Percentiles rank a stretch among this genome's conserved stretches.
These are phyloP conservation scores for Mycena metata DNA, from an alignment of 768 basidiomycete genomes.

Conservation along the genomic window DNA sequence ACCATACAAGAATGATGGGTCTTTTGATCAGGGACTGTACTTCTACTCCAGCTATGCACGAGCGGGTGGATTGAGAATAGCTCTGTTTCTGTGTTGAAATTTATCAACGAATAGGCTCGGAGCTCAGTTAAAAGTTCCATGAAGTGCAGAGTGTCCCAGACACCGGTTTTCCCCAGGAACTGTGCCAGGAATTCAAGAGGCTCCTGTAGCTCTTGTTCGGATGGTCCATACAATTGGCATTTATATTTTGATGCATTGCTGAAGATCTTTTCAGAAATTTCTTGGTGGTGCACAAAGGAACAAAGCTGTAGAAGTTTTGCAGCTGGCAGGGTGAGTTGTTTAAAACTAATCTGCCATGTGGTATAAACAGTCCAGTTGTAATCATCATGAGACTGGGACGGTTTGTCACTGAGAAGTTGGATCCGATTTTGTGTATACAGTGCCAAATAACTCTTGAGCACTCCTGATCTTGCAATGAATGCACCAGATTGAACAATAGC, in stretches of 20 bases:
- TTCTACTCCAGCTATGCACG: conserved; percentile 1
- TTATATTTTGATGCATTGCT: neutral
- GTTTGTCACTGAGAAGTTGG: conserved; percentile 2
- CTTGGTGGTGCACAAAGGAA: conserved; percentile 13
- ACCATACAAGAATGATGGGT: neutral
- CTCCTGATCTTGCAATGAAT: conserved; percentile 7
- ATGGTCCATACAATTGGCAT: neutral
- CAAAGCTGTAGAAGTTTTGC: conserved; percentile 10
- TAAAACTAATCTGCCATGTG: conserved; percentile 29
- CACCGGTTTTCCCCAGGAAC: neutral
- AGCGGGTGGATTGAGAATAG: conserved; percentile 16
- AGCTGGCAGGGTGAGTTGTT: conserved; percentile 9
- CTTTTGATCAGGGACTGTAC: neutral
- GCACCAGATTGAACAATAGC: conserved; percentile 23
- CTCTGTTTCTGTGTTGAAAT: neutral
- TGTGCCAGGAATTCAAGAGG: neutral
- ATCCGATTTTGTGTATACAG: conserved; percentile 1
- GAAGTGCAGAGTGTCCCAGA: conserved; percentile 13
- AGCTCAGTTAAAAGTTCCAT: conserved; percentile 12
- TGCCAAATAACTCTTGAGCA: conserved; percentile 6
- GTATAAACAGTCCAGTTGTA: conserved; percentile 24
- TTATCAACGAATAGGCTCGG: conserved; percentile 15
- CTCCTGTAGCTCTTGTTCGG: neutral
- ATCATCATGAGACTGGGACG: conserved; percentile 24
- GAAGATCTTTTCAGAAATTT: conserved; percentile 19